These are phyloP conservation scores for Conoideocrella luteorostrata DNA, from an alignment of 2,329 filamentous ascomycete genomes.

Conservation along the genomic window DNA sequence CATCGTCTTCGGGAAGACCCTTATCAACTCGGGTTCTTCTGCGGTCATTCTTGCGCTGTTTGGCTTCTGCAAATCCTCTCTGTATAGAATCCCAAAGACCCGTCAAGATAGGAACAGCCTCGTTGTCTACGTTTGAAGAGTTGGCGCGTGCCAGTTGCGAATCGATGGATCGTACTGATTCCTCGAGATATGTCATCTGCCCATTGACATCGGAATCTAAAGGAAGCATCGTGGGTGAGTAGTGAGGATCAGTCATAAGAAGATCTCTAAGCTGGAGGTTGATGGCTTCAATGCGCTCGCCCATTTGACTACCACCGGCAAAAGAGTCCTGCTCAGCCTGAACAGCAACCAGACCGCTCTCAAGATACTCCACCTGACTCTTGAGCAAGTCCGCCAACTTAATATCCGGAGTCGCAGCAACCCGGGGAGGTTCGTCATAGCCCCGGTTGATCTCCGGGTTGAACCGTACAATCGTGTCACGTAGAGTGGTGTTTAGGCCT, in stretches of 20 bases:
- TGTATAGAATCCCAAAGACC: constrained; percentile 53
- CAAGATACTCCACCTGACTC: constrained; percentile 64
- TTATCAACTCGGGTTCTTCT: constrained; percentile 48
- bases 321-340: constrained; percentile 47
- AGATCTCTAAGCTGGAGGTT: constrained; percentile 59
- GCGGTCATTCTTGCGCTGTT: constrained; percentile 47
- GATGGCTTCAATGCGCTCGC: constrained; percentile 52
- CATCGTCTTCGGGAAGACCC: constrained; percentile 47
- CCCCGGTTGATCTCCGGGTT: constrained; percentile 49
- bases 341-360: constrained; percentile 57
- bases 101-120: constrained; percentile 49
- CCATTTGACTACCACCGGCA: constrained; percentile 26
- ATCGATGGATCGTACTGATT: constrained; percentile 47
- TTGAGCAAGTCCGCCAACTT: constrained; percentile 42
- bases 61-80: constrained; percentile 44
- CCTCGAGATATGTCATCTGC: constrained; percentile 63
- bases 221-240: constrained; percentile 52
- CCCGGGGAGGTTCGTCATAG: constrained; percentile 37
- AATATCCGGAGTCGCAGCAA: constrained; percentile 17
- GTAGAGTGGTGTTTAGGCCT: constrained; percentile 58
- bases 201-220: constrained; percentile 53
- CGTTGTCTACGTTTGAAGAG: constrained; percentile 31
- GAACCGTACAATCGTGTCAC: constrained; percentile 58
- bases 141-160: constrained; percentile 33
- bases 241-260: constrained; percentile 41